Evolutionary conservation across 23 red algal species (phyloP), one percentile per base, ranked within the genome.

Genomic region (Gracilaria gracilis): DNA sequence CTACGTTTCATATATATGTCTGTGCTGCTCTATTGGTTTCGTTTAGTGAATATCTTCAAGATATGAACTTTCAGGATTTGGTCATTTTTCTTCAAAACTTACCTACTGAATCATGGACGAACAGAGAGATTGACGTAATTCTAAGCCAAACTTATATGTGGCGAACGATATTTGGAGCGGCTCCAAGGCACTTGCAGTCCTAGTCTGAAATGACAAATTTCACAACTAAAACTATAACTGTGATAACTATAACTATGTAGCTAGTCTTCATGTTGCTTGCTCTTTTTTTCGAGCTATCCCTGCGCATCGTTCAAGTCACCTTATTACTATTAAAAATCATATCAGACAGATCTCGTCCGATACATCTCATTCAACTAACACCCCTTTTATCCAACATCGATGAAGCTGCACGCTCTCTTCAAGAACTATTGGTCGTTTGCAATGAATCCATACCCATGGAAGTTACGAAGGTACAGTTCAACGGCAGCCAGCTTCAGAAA

Each of bases 41-140:
- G 27, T 96, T 96, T 36, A 87, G 88, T 58, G 92, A 81, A 23
- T 75, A 93, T 49, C 82, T 99, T 39, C 81, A 81, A 48, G 70
- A 87, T 44, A 93, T 90, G 70, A 87, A 94, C 24, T 99, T 99
- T 50, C 94, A 95, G 38, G 97, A 96, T 24, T 57, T 96, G 67
- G 92, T 99, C 42, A 69, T 96, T 86, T 95, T 99, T 88, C 71
- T 99, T 42, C 97, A 99, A 84, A 93, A 99, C 81, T 49, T 99
- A 27, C 97, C 97, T 11, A 99, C 92, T 37, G 85, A 90, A 29
- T 76, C 49, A 3, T 99, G 94, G 97, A 96, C 88, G 17, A 59
- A 79, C 17, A 62, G 86, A n/a, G 93, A 96, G 57, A 70, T 99
- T 29, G 86, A 94, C 34, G 78, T 95, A 49, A 77, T 99, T 51